These are phyloP conservation scores for Seminavis robusta DNA, from an alignment of 108 stramenopile genomes.

Conservation along the genomic window DNA sequence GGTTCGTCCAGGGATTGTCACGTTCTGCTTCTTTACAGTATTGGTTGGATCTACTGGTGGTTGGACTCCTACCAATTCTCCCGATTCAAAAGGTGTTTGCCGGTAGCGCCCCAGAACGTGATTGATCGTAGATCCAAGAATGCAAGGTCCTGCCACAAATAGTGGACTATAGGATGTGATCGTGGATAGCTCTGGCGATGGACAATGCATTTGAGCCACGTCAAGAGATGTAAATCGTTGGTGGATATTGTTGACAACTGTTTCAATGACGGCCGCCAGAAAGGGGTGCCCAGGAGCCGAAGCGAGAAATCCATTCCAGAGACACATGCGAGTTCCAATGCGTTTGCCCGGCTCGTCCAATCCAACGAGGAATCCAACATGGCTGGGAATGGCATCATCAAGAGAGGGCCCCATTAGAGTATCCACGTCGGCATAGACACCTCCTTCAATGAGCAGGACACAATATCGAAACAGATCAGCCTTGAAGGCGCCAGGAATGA, in stretches of 20 bases:
- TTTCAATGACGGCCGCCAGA: slow-evolving; percentile 72
- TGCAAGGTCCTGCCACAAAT: slow-evolving; percentile 80
- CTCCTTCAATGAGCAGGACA: slow-evolving; percentile 76
- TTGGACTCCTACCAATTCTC: slow-evolving; percentile 53
- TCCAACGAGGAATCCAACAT: slow-evolving; percentile 82
- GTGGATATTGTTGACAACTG: slow-evolving; percentile 82
- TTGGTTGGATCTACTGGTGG: no score
- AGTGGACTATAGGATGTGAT: slow-evolving; percentile 72
- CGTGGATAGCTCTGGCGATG: slow-evolving; percentile 62
- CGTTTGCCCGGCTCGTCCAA: slow-evolving; percentile 66
- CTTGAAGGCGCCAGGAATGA: slow-evolving; percentile 70
- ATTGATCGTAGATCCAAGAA: slow-evolving; percentile 69
- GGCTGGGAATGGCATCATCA: slow-evolving; percentile 62
- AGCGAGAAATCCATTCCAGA: slow-evolving; percentile 90
- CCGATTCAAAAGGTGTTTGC: slow-evolving; percentile 65
- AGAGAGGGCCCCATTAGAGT: slow-evolving; percentile 77
- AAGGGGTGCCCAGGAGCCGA: slow-evolving; percentile 82
- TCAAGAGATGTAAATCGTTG: slow-evolving; percentile 82
- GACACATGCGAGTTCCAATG: slow-evolving; percentile 60
- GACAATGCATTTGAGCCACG: slow-evolving; percentile 66
- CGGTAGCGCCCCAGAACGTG: slow-evolving; percentile 69
- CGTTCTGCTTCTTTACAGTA: no score
- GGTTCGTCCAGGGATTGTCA: slow-evolving; percentile 66
- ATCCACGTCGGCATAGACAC: slow-evolving; percentile 85
- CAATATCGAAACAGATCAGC: slow-evolving; percentile 88